phyloP scores from a whole-genome alignment of 164 flowering plant genomes.

The Tetracentron sinense region DNA sequence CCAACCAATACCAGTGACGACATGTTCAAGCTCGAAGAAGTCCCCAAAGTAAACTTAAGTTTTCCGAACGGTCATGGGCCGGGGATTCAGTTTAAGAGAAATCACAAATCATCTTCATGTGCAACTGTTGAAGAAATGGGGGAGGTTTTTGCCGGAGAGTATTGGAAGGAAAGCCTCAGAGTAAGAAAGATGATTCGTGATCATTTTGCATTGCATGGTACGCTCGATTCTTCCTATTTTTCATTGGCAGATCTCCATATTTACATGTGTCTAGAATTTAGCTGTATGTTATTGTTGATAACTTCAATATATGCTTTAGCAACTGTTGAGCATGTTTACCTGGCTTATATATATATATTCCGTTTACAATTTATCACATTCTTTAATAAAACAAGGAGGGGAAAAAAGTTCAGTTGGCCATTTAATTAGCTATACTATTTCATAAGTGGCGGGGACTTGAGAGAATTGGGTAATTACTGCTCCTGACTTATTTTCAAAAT shows the following conservation, averaged over 20 bases:
- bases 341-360: too few species aligned
- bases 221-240: background rate
- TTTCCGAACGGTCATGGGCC: background rate
- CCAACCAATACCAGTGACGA: background rate
- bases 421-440: too few species aligned
- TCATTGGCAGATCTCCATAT: background rate
- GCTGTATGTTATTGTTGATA: background rate
- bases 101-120: slow-evolving; percentile 30
- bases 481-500: too few species aligned
- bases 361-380: too few species aligned
- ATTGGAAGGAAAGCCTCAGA: slow-evolving; percentile 48
- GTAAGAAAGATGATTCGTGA: slow-evolving; percentile 49
- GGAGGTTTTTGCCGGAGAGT: slow-evolving; percentile 33
- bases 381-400: too few species aligned
- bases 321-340: too few species aligned
- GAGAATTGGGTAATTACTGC: too few species aligned
- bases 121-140: slow-evolving; percentile 97
- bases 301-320: too few species aligned
- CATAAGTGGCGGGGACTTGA: too few species aligned
- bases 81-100: background rate
- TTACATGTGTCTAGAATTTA: background rate
- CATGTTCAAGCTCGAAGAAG: background rate
- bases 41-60: background rate
- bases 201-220: slow-evolving; percentile 73
- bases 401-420: too few species aligned